Base-by-base conservation (phyloP, 208 protist species). In the Crithidia fasciculata region DNA sequence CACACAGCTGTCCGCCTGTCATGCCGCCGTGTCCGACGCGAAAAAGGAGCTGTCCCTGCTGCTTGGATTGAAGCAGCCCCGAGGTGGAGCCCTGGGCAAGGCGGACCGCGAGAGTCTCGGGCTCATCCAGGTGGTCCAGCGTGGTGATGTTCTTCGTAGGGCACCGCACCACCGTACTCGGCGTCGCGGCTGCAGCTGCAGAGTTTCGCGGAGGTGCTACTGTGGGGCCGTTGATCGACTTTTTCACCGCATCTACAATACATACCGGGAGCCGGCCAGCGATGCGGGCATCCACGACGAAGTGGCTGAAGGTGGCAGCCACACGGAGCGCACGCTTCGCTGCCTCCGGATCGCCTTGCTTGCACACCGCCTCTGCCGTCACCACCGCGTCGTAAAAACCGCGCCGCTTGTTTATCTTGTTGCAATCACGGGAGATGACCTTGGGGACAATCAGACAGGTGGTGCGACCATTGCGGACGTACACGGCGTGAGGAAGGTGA, bases 341-440 rank as follows among this genome's bases (percentile, higher is more conserved):
- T 6, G 88, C 76, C 61, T 96, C 87, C 10, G 79, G 19, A 63
- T 93, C 89, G 44, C 81, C 81, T 10, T 81, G 82, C 57, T 86
- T 86, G 88, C 89, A 93, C 43, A 96, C 92, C 5, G 89, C 85
- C 72, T 96, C 89, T 2, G 88, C 89, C 54, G 92, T 94, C 50
- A 96, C 80, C 18, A 96, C 92, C 8, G 92, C 92, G 69, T 96
- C 92, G 65, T 90, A 94, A 71, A 91, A 95, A 16, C 86, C 82
- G 65, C 95, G 88, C 3, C 92, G 85, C 72, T 94, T 93, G 78
- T 96, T 96, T 62, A 96, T 89, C 64, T 93, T 93, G 54, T 81
- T 78, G 56, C 88, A 92, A 67, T 91, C 89, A 18, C 59, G 53
- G 3, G 87, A 82, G 53, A 96, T 94, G 40, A 86, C 69, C 41